Base-by-base conservation (phyloP, 2,329 filamentous ascomycete species). In the Leptographium galeiforme region DNA sequence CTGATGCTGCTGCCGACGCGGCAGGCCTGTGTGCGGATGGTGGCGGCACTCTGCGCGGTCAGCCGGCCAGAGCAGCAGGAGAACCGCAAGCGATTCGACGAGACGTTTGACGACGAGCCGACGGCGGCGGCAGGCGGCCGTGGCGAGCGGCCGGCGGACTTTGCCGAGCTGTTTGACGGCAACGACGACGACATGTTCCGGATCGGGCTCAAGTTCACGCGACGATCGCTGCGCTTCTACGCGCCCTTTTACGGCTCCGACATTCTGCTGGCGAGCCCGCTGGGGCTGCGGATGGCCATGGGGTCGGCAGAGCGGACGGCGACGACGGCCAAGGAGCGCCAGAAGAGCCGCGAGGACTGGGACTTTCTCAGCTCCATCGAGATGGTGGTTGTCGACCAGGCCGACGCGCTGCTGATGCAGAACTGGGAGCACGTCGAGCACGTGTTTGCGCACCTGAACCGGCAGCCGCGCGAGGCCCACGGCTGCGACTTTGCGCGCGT, bases 131-230 rank as follows among this genome's bases (percentile, higher is more conserved):
- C 25, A 5, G 25, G 25, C 25, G 25, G 25, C 25, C 3, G 52
- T 6, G 55, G 46, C 16, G 82, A 87, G 63, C 88, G 89, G 63
- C 85, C 93, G 0, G 84, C 84, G 4, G 93, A 97, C 66, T 97
- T 95, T 68, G 76, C 79, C 30, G 87, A 95, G 54, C 76, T 97
- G 0, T 98, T 98, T 63, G 84, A 84, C 57, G 93, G 93, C 55
- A 97, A 96, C 64, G 89, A 95, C 65, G 93, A 97, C 65, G 93
- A 98, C 69, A 93, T 94, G 79, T 98, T 97, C 71, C 82, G 91
- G 4, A 73, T 97, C 2, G 93, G 91, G n/a, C 69, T 98, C 64
- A 98, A 97, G 68, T 94, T 98, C 66, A 97, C 93, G 0, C 81
- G 93, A 57, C 97, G 96, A 69, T 95, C 89, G 0, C 76, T 97